Conservation (phyloP, 2,329 filamentous ascomycete species). For the Fusarium sp. region DNA sequence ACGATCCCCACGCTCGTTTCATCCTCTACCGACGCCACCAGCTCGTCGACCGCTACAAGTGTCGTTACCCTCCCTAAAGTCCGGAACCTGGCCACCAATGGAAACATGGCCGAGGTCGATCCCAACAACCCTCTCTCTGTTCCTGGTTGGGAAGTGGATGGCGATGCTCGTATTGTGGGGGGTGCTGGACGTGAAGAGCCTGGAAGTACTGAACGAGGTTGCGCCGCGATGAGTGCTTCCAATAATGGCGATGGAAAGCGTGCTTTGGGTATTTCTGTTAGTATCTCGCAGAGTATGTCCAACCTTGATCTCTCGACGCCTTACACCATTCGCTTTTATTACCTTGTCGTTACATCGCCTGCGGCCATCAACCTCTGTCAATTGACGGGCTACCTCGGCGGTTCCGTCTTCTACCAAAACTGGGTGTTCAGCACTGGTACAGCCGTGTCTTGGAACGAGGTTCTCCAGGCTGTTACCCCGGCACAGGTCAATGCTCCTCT, state of each 20-base stretch:
- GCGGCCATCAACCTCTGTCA: not conserved
- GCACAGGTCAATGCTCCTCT: not conserved
- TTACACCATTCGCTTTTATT: slow-evolving; percentile 13
- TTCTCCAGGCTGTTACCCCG: not conserved
- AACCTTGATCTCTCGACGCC: not conserved
- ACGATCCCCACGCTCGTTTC: not conserved
- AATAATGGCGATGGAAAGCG: not conserved
- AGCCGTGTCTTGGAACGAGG: not conserved
- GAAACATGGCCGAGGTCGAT: slow-evolving; percentile 8
- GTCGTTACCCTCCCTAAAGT: not conserved
- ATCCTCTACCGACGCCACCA: not conserved
- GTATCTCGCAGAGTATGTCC: not conserved
- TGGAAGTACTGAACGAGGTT: not conserved
- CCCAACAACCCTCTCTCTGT: not conserved
- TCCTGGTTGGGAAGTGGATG: not conserved
- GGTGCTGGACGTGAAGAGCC: not conserved
- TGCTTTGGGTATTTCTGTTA: not conserved
- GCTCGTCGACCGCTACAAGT: not conserved
- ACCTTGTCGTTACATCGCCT: not conserved
- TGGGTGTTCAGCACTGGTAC: not conserved
- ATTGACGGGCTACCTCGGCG: not conserved
- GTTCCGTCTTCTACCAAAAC: not conserved
- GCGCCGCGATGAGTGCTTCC: slow-evolving; percentile 6
- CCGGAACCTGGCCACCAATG: not conserved
- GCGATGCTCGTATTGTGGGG: not conserved